Evolutionary conservation across 495 filamentous ascomycete species (phyloP), one percentile per base, ranked within the genome.

Genomic region (Podospora fimiseda): DNA sequence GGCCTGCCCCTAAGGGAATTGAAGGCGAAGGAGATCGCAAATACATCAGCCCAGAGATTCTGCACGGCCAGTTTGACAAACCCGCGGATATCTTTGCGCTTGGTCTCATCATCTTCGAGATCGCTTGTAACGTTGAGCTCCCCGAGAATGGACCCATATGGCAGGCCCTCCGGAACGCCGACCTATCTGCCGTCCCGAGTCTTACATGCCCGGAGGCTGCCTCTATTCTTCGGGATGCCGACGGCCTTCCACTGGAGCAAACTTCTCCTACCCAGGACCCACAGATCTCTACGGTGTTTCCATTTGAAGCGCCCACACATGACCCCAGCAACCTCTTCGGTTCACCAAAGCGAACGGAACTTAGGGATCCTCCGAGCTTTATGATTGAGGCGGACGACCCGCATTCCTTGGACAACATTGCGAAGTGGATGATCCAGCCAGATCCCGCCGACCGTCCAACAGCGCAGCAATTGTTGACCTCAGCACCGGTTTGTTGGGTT

Each of bases 1-100:
- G 85, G 82, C 90, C 92, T 1, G 86, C 84, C 6, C 77, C 83
- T 46, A 70, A 79, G 20, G 82, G 81, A 20, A 83, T 94, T 36
- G 93, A 98, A 50, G 83, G 87, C 24, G 93, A 98, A 70, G 93
- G 93, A 15, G 93, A 98, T 61, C 87, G 93, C 42, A 88, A 93
- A 62, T 98, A 98, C 63, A 90, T 98, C 60, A 90, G 86, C 6
- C 90, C 91, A 0, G 93, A 98, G 63, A 87, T 95, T 43, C 77
- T 98, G 11, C 77, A 75, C 61, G 90, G 88, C 33, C 79, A 83
- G 51, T 90, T 83, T 60, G 91, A 95, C 68, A 93, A 93, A 62
- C 87, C 93, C 2, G 84, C 87, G 39, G 93, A 98, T 67, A 81
- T 98, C 36, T 98, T 96, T 68, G 86, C 92, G 2, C 79, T 98